Conservation (phyloP, 768 basidiomycete species). For the Tricholoma hemisulphureum region DNA sequence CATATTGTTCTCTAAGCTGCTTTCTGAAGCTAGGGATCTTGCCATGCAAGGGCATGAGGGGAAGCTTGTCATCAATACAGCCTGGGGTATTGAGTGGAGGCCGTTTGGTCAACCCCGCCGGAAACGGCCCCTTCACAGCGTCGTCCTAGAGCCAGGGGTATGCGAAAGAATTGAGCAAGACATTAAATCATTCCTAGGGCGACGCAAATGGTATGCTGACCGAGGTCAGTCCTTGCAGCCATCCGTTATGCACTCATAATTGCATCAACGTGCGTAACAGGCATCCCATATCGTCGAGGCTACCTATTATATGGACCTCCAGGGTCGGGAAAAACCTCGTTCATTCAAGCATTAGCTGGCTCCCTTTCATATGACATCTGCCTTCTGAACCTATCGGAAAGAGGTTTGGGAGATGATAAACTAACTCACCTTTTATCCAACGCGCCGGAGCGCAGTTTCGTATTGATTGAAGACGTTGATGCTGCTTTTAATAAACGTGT, state of each 20-base stretch:
- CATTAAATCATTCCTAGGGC: slow-evolving; percentile 73
- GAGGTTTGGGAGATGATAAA: slow-evolving; percentile 96
- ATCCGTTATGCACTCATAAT: slow-evolving; percentile 3
- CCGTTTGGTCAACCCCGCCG: slow-evolving; percentile 91
- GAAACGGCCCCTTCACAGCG: slow-evolving; percentile 84
- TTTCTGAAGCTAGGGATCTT: slow-evolving; percentile 86
- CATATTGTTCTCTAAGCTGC: slow-evolving; percentile 70
- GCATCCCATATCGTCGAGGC: slow-evolving; percentile 95
- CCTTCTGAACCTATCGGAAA: slow-evolving; percentile 90
- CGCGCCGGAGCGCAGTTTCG: slow-evolving; percentile 87
- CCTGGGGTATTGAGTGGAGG: slow-evolving; percentile 96
- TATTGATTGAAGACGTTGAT: slow-evolving; percentile 97
- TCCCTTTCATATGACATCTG: slow-evolving; percentile 93
- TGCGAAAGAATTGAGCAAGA: slow-evolving; percentile 83
- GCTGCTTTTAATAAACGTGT: slow-evolving; percentile 94
- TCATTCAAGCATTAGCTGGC: slow-evolving; percentile 96
- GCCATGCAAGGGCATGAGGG: slow-evolving; percentile 87
- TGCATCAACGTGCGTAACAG: slow-evolving; percentile 38
- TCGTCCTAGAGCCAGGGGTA: slow-evolving; percentile 82
- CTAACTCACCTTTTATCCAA: slow-evolving; percentile 91
- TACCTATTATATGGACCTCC: slow-evolving; percentile 96
- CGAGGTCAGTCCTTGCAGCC: slow-evolving; percentile 57
- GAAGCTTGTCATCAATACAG: slow-evolving; percentile 92
- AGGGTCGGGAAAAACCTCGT: slow-evolving; percentile 97
- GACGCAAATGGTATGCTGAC: slow-evolving; percentile 94